Evolutionary conservation across 257 asterid species (phyloP).

Genomic region (Solanum megistacrolobum): DNA sequence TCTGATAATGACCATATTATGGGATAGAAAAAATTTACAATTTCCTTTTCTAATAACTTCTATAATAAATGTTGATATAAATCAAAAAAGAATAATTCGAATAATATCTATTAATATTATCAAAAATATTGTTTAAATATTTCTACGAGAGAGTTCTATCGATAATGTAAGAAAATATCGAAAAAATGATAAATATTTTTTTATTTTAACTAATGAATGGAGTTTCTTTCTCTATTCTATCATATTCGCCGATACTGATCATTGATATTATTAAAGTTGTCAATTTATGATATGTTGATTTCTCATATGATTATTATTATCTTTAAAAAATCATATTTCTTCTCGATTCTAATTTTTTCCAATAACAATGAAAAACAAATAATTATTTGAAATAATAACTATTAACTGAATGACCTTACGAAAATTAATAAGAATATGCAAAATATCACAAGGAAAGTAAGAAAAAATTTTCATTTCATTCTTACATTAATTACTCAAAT

Average conservation of each 20-base stretch:
- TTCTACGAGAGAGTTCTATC: neutral
- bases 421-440: neutral
- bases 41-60: neutral
- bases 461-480: neutral
- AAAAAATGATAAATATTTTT: neutral
- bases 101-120: neutral
- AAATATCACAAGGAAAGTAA: neutral
- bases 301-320: accelerated
- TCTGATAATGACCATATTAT: neutral
- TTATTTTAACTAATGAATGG: neutral
- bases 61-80: too few relatives aligned
- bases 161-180: neutral
- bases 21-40: neutral
- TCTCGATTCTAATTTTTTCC: neutral
- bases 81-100: too few relatives aligned
- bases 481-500: conserved; percentile 30
- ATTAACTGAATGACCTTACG: neutral
- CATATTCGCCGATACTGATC: accelerated
- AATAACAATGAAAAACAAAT: accelerated
- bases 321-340: neutral
- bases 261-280: neutral
- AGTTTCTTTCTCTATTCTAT: neutral
- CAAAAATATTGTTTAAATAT: neutral
- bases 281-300: neutral
- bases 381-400: neutral